A percentile compares a stretch with the other conserved stretches of the same genome.
Conservation (phyloP, 768 basidiomycete species). For the Suillus decipiens region DNA sequence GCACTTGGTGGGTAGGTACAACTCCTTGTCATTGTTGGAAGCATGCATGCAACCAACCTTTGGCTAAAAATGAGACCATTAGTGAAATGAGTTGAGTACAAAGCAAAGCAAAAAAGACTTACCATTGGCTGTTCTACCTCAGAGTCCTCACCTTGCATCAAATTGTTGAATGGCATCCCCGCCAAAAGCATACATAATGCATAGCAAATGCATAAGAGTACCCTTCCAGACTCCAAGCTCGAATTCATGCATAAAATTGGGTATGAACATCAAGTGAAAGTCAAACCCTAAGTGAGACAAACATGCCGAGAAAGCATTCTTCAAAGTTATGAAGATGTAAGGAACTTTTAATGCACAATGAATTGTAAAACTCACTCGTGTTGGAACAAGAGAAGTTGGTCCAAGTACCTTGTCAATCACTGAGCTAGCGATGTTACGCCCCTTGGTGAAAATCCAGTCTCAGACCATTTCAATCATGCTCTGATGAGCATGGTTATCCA, state of each 20-base stretch:
- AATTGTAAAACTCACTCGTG: not conserved
- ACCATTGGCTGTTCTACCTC: too few species aligned
- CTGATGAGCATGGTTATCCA: constrained; percentile 7
- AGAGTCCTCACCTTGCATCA: not conserved
- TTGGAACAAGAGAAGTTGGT: constrained; percentile 6
- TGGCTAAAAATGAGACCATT: too few species aligned
- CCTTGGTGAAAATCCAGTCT: constrained; percentile 12
- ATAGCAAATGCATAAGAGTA: constrained; percentile 36
- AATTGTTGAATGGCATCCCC: not conserved
- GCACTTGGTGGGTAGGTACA: too few species aligned
- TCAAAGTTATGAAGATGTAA: constrained; percentile 22
- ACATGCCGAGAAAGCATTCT: constrained; percentile 25
- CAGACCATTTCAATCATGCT: constrained; percentile 9
- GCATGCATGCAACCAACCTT: too few species aligned
- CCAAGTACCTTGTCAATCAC: constrained; percentile 2
- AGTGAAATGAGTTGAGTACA: too few species aligned
- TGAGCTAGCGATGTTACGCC: constrained; percentile 1
- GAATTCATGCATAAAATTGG: constrained; percentile 40
- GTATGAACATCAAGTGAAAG: constrained; percentile 27
- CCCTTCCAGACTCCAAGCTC: constrained; percentile 40
- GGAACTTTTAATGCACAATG: not conserved
- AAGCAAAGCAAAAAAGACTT: too few species aligned
- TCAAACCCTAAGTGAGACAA: constrained; percentile 22
- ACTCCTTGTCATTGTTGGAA: too few species aligned
- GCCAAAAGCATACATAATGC: constrained; percentile 27